Base-by-base conservation (phyloP, 352 stramenopile species). In the Pythium folliculosum region DNA sequence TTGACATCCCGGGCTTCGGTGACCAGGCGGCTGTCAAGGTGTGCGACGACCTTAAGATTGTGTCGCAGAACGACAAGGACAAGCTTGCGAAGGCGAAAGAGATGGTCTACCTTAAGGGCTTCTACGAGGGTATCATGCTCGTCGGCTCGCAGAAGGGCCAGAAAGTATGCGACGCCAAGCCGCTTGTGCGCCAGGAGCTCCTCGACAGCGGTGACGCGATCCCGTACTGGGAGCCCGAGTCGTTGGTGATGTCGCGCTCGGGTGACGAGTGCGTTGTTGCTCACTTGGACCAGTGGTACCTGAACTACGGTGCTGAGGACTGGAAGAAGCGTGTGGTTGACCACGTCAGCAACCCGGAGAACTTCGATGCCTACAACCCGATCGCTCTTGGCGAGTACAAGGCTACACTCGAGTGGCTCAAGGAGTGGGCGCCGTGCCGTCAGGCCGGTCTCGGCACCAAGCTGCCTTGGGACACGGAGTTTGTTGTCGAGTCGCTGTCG, bases 221-320 rank as follows among this genome's bases (percentile, higher is more conserved):
- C 70, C 77, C 97, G 21, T 99, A 99, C 84, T 99, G 97, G 87
- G 98, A 99, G 78, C 95, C 98, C 1, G 98, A 99, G 78, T 99
- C 92, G 21, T 85, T 94, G 17, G 97, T 99, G 52, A 97, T 99
- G 72, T 98, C 92, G 47, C 94, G 97, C 65, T 90, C 81, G 44
- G 98, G 98, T 44, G 98, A 99, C 70, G 98, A 99, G 77, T 99
- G 98, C 74, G 97, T 99, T 6, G 98, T 99, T 44, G 98, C 98
- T 22, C 96, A 98, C 32, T 93, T 98, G 56, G 98, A 99, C 88
- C 98, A 99, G 85, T 99, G 97, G 98, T 99, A 99, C 75, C 81
- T 99, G 57, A 95, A 92, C 17, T 99, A 99, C 75, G 97, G 97
- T 60, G 97, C 98, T 43, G 96, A 99, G 73, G 94, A 98, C 63